Evolutionary conservation across 116 monocot genomes (phyloP).

Genomic region (Papilionanthe hybrid): DNA sequence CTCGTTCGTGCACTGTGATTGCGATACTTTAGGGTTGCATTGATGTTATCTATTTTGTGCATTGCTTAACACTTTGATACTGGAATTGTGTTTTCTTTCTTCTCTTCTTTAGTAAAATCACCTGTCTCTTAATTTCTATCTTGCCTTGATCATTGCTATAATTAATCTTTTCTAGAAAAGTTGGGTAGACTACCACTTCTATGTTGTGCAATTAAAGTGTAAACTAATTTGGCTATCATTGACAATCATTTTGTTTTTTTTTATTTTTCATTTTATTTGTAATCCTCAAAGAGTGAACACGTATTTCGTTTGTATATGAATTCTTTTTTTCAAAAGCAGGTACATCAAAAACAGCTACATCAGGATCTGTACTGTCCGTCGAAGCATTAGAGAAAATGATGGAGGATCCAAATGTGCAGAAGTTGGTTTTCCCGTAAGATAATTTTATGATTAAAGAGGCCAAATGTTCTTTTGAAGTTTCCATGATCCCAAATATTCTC

Average conservation of each 20-base stretch:
- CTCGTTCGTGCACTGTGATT: background rate
- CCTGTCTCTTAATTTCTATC: background rate
- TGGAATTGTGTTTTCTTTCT: background rate
- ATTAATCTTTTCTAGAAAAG: background rate
- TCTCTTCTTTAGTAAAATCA: background rate
- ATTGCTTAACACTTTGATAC: background rate
- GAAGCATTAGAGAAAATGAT: slow-evolving; percentile 95
- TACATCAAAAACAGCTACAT: slow-evolving; percentile 25
- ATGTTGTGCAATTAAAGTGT: background rate
- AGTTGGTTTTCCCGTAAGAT: slow-evolving; percentile 94
- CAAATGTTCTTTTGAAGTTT: background rate
- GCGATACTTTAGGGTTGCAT: background rate
- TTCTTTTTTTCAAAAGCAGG: background rate
- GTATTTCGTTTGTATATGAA: background rate
- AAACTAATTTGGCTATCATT: background rate
- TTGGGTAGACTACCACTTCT: background rate
- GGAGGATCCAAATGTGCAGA: slow-evolving; percentile 93
- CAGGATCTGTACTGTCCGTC: slow-evolving; percentile 55
- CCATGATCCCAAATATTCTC: background rate
- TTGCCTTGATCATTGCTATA: background rate
- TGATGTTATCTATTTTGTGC: background rate
- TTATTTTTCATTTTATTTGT: background rate
- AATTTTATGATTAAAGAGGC: background rate
- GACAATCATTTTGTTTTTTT: no score
- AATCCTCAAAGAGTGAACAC: background rate